Percentiles rank a stretch among this genome's conserved stretches.
phyloP scores from a whole-genome alignment of 2,329 filamentous ascomycete species.

The Sporothrix protearum region DNA sequence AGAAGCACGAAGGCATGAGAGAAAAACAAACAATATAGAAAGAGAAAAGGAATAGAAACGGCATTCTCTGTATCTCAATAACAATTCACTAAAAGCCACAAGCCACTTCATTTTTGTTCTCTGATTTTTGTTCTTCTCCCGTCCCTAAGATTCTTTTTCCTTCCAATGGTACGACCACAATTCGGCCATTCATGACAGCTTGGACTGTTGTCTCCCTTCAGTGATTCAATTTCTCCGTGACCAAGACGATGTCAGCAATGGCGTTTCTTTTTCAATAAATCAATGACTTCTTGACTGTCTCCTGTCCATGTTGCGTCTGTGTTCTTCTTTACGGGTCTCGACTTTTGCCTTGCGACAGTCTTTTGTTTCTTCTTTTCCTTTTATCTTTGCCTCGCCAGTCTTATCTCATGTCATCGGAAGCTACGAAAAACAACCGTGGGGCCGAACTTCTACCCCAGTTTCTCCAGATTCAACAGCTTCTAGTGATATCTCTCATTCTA shows the following conservation, averaged over 20 bases:
- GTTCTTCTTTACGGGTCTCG: neutral
- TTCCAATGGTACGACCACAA: neutral
- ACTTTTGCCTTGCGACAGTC: neutral
- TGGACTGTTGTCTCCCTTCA: neutral
- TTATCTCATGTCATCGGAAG: neutral
- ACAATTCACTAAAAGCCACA: neutral
- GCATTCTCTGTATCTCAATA: neutral
- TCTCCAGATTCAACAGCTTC: neutral
- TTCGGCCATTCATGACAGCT: neutral
- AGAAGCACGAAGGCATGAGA: neutral
- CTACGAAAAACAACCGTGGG: constrained; percentile 1
- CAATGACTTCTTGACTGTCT: neutral
- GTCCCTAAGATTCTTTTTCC: neutral
- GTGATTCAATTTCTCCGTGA: neutral
- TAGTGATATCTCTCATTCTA: neutral
- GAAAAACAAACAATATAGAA: no score
- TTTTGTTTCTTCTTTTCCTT: neutral
- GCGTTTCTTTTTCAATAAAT: neutral
- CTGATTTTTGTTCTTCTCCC: neutral
- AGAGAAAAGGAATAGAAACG: neutral
- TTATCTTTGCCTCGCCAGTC: neutral
- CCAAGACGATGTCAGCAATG: constrained; percentile 1
- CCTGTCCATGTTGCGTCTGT: neutral
- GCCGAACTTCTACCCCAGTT: neutral
- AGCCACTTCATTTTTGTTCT: neutral